A percentile compares a stretch with the other conserved stretches of the same genome.
Evolutionary conservation across 768 basidiomycete genomes (phyloP).

Genomic region (Lactarius pseudohatsudake): DNA sequence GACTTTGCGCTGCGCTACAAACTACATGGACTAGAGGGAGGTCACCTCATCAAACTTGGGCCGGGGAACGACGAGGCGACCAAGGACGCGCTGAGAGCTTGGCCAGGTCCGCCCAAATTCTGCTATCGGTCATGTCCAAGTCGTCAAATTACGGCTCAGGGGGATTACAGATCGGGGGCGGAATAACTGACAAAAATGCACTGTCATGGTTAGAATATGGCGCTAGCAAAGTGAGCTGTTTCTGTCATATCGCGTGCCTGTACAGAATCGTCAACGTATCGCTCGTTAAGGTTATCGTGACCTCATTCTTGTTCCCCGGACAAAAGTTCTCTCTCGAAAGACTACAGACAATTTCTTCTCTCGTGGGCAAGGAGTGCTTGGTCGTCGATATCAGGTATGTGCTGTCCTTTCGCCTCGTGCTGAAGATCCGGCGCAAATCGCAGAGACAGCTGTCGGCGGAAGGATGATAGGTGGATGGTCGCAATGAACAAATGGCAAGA

Average conservation of each 20-base stretch:
- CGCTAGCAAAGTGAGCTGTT: slow-evolving; percentile 74
- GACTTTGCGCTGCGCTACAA: slow-evolving; percentile 82
- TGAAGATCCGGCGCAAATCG: background rate
- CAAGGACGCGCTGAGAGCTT: slow-evolving; percentile 72
- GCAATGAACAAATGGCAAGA: slow-evolving; percentile 99
- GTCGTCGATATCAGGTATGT: slow-evolving; percentile 92
- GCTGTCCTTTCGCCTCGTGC: background rate
- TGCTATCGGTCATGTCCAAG: background rate
- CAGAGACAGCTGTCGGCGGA: slow-evolving; percentile 69
- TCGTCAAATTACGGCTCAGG: slow-evolving; percentile 6
- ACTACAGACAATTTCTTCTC: slow-evolving; percentile 56
- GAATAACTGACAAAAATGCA: slow-evolving; percentile 82
- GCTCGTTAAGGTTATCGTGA: slow-evolving; percentile 83
- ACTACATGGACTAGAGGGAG: slow-evolving; percentile 67
- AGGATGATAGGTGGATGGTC: slow-evolving; percentile 80
- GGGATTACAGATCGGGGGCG: slow-evolving; percentile 89
- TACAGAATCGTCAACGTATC: slow-evolving; percentile 16
- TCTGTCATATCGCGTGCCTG: slow-evolving; percentile 4
- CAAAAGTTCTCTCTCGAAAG: slow-evolving; percentile 75
- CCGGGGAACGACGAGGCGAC: slow-evolving; percentile 90
- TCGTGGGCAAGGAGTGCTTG: slow-evolving; percentile 79
- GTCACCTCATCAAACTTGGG: slow-evolving; percentile 96
- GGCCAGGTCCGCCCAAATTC: slow-evolving; percentile 60
- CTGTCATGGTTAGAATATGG: slow-evolving; percentile 82
- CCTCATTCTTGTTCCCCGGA: slow-evolving; percentile 90